Percentiles rank a stretch among this genome's conserved stretches.
phyloP scores from a whole-genome alignment of 2,329 filamentous ascomycete species.

The Sclerotinia glacialis region DNA sequence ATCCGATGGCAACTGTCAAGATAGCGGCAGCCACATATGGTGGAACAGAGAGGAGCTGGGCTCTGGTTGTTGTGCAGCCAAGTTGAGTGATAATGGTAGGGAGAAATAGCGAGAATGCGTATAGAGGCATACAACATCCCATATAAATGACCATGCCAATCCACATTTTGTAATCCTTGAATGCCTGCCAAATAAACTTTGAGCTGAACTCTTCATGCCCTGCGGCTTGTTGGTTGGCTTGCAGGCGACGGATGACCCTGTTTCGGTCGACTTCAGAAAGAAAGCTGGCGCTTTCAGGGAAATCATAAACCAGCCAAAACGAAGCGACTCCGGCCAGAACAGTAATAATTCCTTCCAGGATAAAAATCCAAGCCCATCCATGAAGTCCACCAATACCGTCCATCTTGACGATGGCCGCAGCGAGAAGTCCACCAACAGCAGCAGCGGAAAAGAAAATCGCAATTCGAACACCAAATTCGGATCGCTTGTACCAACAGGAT shows the following conservation, averaged over 20 bases:
- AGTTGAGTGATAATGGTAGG: constrained; percentile 71
- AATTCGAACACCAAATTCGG: constrained; percentile 75
- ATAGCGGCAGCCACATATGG: constrained; percentile 71
- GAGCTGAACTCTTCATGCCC: constrained; percentile 72
- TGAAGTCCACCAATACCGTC: constrained; percentile 55
- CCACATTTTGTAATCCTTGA: constrained; percentile 85
- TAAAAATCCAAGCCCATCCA: constrained; percentile 66
- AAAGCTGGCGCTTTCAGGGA: constrained; percentile 73
- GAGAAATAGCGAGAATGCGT: constrained; percentile 74
- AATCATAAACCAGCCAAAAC: constrained; percentile 81
- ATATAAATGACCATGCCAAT: constrained; percentile 73
- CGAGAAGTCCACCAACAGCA: constrained; percentile 69
- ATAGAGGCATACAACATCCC: constrained; percentile 69
- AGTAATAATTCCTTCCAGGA: constrained; percentile 68
- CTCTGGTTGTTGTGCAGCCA: constrained; percentile 54
- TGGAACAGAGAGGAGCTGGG: constrained; percentile 72
- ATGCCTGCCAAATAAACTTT: constrained; percentile 66
- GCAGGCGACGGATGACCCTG: constrained; percentile 69
- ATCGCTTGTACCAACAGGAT: constrained; percentile 78
- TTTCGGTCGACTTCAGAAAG: constrained; percentile 66
- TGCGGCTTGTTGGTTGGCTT: constrained; percentile 69
- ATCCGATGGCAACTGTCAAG: constrained; percentile 68
- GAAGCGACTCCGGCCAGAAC: constrained; percentile 64
- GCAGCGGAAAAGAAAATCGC: constrained; percentile 84
- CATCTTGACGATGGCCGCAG: constrained; percentile 69